A percentile compares a stretch with the other conserved stretches of the same genome.
These are phyloP conservation scores for Gaertneriomyces sp. DNA, from an alignment of 192 early-diverging fungal genomes.

Conservation along the genomic window DNA sequence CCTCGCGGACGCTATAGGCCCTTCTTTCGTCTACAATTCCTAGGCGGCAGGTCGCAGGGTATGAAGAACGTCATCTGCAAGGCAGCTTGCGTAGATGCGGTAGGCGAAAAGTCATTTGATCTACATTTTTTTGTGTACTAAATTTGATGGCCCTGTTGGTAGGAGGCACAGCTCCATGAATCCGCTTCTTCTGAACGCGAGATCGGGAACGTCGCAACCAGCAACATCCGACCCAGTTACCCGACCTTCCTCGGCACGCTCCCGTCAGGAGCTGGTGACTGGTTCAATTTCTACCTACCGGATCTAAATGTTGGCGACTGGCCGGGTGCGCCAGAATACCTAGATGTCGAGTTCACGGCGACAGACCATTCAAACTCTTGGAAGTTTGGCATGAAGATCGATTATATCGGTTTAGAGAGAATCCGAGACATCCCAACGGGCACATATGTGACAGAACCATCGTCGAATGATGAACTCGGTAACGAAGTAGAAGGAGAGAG, in stretches of 20 bases:
- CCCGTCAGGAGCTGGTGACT: constrained; percentile 2
- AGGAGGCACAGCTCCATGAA: background rate
- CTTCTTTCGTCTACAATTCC: constrained; percentile 16
- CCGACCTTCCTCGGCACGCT: background rate
- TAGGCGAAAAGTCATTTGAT: background rate
- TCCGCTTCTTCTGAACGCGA: background rate
- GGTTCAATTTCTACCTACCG: constrained; percentile 11
- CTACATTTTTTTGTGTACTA: too few species aligned
- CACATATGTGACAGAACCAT: too few species aligned
- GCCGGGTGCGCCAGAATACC: constrained; percentile 3
- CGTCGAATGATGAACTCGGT: too few species aligned
- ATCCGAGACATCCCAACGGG: background rate
- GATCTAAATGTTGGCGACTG: constrained; percentile 11
- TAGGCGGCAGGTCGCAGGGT: background rate
- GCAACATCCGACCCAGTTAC: background rate
- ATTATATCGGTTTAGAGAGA: constrained; percentile 10
- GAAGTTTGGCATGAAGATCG: constrained; percentile 19
- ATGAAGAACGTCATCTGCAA: background rate
- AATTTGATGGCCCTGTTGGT: background rate
- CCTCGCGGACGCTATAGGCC: constrained; percentile 24
- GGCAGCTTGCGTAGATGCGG: background rate
- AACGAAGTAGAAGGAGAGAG: too few species aligned
- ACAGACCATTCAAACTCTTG: constrained; percentile 12
- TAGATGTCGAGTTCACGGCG: constrained; percentile 6
- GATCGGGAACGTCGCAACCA: background rate